Base-by-base conservation (phyloP, 1,284 basidiomycete species). In the Moesziomyces sp. region DNA sequence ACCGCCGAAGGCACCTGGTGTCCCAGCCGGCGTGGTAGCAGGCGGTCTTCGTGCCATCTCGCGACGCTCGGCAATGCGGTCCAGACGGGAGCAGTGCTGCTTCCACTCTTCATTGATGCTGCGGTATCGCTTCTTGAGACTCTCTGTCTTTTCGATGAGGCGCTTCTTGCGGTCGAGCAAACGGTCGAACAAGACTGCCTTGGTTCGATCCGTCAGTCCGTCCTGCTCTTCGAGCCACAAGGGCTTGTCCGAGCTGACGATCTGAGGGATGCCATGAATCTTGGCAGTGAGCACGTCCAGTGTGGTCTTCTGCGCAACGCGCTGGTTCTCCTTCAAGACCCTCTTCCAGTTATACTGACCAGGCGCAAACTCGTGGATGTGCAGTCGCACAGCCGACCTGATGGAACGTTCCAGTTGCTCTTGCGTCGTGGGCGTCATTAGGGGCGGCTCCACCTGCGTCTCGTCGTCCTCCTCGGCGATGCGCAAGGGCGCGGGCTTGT, bases 41-140 rank as follows among this genome's bases (percentile, higher is more conserved):
- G 54, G 52, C 9, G 74, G 74, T 9, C 62, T 58, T 13, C 68
- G 62, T 38, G 60, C 52, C 68, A 64, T 46, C 35, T 81, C 76
- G 21, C 76, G 69, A 19, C 70, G 64, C 58, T 82, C 80, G 24
- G 66, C 74, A 40, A 70, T 59, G 18, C 71, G 66, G 45, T 83
- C 80, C 2, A 83, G 74, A 10, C 68, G 67, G 14, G 59, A 70
- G 52, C 82, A 82, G 50, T 83, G 79, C 26, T 51, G 30, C 58
- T 65, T 63, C 82, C 82, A 83, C 11, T 80, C 78, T 19, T 75
- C 53, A 49, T 83, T 72, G 49, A 79, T 69, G 40, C 47, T 56
- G 45, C 76, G 69, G 58, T 83, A 83, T 42, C 73, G 70, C 23
- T 64, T 56, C 46, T 76, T 74, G 56, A 83, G 76, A 8, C 24